phyloP scores from a whole-genome alignment of 345 rosid species.

The Brassica nigra region DNA sequence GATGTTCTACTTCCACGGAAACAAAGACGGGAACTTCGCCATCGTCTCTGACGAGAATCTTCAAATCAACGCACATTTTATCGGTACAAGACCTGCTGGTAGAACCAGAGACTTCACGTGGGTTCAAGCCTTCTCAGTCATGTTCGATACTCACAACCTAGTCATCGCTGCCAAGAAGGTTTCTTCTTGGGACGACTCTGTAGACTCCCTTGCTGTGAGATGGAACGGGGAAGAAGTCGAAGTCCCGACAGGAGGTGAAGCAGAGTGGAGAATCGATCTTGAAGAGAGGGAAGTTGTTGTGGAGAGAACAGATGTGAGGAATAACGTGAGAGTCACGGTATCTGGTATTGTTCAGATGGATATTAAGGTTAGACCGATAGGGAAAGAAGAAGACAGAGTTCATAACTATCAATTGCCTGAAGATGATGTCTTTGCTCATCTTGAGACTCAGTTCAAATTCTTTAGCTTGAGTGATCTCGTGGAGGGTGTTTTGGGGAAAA shows the following conservation, averaged over 20 bases:
- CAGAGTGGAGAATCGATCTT: constrained; percentile 44
- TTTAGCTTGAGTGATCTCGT: constrained; percentile 48
- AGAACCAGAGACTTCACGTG: constrained; percentile 6
- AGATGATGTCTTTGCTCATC: constrained; percentile 64
- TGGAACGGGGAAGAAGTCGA: constrained; percentile 47
- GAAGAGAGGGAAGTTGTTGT: constrained; percentile 40
- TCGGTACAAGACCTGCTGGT: constrained; percentile 8
- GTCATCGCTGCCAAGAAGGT: constrained; percentile 58
- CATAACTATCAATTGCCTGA: constrained; percentile 46
- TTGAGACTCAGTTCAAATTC: constrained; percentile 71
- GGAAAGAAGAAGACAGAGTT: constrained; percentile 55
- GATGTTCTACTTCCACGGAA: constrained; percentile 82
- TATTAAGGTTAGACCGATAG: constrained; percentile 59
- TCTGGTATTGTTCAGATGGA: constrained; percentile 49
- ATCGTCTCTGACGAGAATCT: constrained; percentile 62
- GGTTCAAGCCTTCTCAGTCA: constrained; percentile 60
- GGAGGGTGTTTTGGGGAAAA: constrained; percentile 75
- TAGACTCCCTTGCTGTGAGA: constrained; percentile 52
- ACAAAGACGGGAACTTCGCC: constrained; percentile 65
- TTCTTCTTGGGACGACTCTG: constrained; percentile 48
- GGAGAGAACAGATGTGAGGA: constrained; percentile 60
- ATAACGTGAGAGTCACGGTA: constrained; percentile 49
- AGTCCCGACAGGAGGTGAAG: constrained; percentile 48
- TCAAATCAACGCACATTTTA: constrained; percentile 65
- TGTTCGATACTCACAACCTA: constrained; percentile 59